Evolutionary conservation across 441 rosid genomes (phyloP), one percentile per base, ranked within the genome.

Genomic region (Populus hybrid): DNA sequence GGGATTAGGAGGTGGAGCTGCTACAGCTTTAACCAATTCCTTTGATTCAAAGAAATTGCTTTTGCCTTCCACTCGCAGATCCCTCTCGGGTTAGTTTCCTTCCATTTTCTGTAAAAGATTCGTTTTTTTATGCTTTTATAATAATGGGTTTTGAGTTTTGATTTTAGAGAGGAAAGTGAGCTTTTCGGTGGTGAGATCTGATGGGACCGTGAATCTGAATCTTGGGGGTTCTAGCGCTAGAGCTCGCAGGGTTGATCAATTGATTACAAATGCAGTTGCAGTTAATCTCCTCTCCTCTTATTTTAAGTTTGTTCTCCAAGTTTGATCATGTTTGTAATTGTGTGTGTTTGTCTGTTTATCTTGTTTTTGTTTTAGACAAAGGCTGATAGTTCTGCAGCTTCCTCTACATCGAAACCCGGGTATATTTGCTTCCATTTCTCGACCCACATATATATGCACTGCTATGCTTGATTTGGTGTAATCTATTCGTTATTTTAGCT

Each of bases 201-300:
- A 88, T 28, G 89, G 81, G 34, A 86, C 76, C 23, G 6, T 64
- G 35, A 83, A 78, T 66, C 5, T 84, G 63, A 83, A 74, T 72
- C 46, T 82, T 59, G 24, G 64, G 5, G 80, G 78, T 81, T 82
- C 86, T 10, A 76, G 69, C 30, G 30, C 78, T 8, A 81, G 72
- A 66, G 75, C 67, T 79, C 84, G 87, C 63, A 85, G 88, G 74
- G 82, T 83, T 42, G 83, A 81, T 34, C 84, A 81, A 30, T 76
- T 86, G 82, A 80, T 85, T 78, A 63, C 89, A 70, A 87, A 87
- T 85, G 97, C 94, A 75, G 91, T 92, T 84, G 94, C 94, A 5
- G 97, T 89, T 69, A 85, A 38, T 78, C 21, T 78, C 21, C 75
- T 34, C 36, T 23, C 24, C 8, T n/a, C 24, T 75, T 57, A 40